Evolutionary conservation across 495 filamentous ascomycete genomes (phyloP).

Genomic region (Durotheca rogersii): DNA sequence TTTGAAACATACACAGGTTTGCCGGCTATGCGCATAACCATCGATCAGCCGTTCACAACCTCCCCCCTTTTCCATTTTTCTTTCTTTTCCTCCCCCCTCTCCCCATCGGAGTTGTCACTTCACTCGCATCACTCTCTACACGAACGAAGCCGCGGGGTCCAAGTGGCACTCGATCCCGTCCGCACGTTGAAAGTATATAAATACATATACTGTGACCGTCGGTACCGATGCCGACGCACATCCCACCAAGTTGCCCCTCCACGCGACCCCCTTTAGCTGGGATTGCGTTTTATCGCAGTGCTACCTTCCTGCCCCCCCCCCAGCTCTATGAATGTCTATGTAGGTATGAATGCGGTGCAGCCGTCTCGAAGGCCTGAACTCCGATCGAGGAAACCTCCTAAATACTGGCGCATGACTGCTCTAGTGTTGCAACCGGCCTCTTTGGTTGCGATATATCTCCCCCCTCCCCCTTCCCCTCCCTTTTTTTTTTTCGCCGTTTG

Average conservation of each 20-base stretch:
- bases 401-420: conserved; percentile 27
- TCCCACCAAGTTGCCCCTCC: not conserved
- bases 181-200: not conserved
- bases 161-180: conserved; percentile 25
- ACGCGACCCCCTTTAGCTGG: not conserved
- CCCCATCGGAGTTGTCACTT: too few relatives aligned
- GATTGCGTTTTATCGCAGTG: conserved; percentile 28
- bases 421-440: conserved; percentile 11
- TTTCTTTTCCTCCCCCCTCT: too few relatives aligned
- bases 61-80: too few relatives aligned
- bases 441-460: conserved; percentile 11
- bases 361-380: conserved; percentile 5
- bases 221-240: conserved; percentile 8
- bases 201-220: conserved; percentile 1
- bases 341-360: conserved; percentile 9
- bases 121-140: too few relatives aligned
- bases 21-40: conserved; percentile 22
- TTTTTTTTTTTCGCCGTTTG: conserved; percentile 1
- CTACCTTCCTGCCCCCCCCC: conserved; percentile 9
- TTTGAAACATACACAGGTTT: conserved; percentile 11
- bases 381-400: conserved; percentile 8
- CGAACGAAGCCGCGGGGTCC: conserved; percentile 7
- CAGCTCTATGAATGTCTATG: not conserved
- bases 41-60: too few relatives aligned
- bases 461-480: too few relatives aligned